Base-by-base conservation (phyloP, 306 rosid genomes). In the Cyamopsis tetragonoloba region DNA sequence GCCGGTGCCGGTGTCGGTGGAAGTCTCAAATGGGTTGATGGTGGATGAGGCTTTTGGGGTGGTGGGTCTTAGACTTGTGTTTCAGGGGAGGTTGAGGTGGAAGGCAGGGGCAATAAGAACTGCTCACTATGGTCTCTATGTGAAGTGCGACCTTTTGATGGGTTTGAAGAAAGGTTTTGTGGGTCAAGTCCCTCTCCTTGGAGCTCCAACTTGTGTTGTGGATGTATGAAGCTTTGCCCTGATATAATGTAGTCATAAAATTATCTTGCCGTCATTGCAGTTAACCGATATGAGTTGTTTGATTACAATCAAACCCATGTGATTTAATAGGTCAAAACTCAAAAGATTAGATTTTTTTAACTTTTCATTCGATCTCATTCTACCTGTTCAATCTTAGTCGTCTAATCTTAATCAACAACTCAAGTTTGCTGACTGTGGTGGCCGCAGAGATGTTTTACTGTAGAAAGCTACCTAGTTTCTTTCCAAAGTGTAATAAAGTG, bases 151-250 rank as follows among this genome's bases (percentile, higher is more conserved):
- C 39, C 27, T 89, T 1, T n/a, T 86, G 80, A 62, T 93, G 9
- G 89, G 88, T 20, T 62, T 86, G 19, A 89, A 86, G 92, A 82
- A 59, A 57, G 96, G 89, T 1, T 60, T 81, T 31, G 74, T 84
- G 20, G 98, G 98, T 51, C 96, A 82, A 72, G 83, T 84, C 38
- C 96, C 98, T 2, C 67, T 93, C 72, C 96, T 89, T 11, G 84
- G 57, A 8, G 39, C 77, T 74, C 79, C 85, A n/a, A 4, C 72
- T 5, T 93, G 98, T 68, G 2, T 76, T 22, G 92, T 93, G 2
- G 85, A 93, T 72, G 56, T 84, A 6, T 89, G 81, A 86, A n/a
- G n/a, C n/a, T n/a, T n/a, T n/a, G n/a, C n/a, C n/a, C n/a, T n/a
- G n/a, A n/a, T n/a, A n/a, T n/a, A n/a, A n/a, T n/a, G n/a, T n/a